Evolutionary conservation across 805 yeast genomes (phyloP), one percentile per base, ranked within the genome.

Genomic region (Candida hispaniensis): DNA sequence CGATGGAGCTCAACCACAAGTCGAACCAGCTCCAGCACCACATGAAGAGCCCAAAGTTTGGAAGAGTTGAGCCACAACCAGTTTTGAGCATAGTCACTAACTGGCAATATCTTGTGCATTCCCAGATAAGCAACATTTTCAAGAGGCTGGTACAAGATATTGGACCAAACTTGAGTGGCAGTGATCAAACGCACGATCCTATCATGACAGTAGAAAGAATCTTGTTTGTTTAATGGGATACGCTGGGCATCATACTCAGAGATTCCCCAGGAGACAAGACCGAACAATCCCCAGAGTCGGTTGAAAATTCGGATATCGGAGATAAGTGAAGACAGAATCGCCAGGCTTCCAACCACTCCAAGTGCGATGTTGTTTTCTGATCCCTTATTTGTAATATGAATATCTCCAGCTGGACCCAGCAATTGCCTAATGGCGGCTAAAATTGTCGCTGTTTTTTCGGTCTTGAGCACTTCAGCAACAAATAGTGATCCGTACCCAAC

Each of bases 41-140:
- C 58, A 34, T 58, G 59, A 15, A 47, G 48, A 5, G 60, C 58
- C 63, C 63, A 58, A 33, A 53, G 47, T 35, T 51, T 38, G 29
- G 56, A 48, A 13, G 59, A 52, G 16, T 45, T 39, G 8, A 47
- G 45, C 62, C 62, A 58, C 6, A 57, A 40, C 26, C 44, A 44
- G 18, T 42, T 43, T 27, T 51, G 50, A 9, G 43, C 41, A 8
- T 30, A 29, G 15, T 41, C 34, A 14, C 44, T 30, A 10, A 58
- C 28, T 9, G 49, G 47, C n/a, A 58, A 10, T 6, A 61, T 51
- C 21, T 51, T 51, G 46, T 62, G 60, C 26, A 50, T 40, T 14
- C 52, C 58, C 26, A 61, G 44, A 29, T 58, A 61, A 3, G 66
- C 67, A 9, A 55, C 26, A 39, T 63, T 58, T 46, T 61, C 67